Base-by-base conservation (phyloP, 2,329 filamentous ascomycete species). In the Bipolaris bicolor region DNA sequence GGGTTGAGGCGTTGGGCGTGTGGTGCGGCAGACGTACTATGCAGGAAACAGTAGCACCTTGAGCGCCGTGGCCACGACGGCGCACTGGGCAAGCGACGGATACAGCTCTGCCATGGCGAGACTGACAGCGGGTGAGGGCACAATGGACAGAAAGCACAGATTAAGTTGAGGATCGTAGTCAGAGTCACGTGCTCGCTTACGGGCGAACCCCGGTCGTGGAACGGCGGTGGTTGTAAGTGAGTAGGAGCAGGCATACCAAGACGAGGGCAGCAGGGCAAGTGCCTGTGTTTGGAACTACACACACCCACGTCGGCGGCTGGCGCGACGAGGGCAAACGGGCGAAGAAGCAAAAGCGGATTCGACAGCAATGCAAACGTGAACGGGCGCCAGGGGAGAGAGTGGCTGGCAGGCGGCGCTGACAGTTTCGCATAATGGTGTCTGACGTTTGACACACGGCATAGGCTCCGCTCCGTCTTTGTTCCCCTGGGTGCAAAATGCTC, bases 41-140 rank as follows among this genome's bases (percentile, higher is more conserved):
- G 94, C 90, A 29, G 94, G 94, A 78, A 97, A 95, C 55, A 98
- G 84, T 58, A 98, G 86, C 61, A 97, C 82, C 81, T 98, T 98
- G 77, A 98, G 86, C 33, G 92, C 92, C 22, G 90, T 89, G 54
- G 93, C 90, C 64, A 96, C 88, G 66, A 96, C 80, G 66, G 92
- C 91, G 82, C 90, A 93, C 81, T 97, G 93, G 76, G 87, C 82
- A 77, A 98, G 84, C n/a, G 93, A 91, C 54, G 95, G 95, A 76
- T 93, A 92, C 52, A 87, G 78, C 63, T 94, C 90, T 72, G 88
- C 83, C 92, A 96, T 96, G 60, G 63, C 46, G 49, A 47, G 60
- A 65, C 63, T 49, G 54, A 62, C 52, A 41, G 62, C 58, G 63
- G 61, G 65, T 68, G 58, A 64, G 51, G 59, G 62, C 62, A 57